Evolutionary conservation across 345 rosid species (phyloP).

Genomic region (Eucalyptus erythrocorys): DNA sequence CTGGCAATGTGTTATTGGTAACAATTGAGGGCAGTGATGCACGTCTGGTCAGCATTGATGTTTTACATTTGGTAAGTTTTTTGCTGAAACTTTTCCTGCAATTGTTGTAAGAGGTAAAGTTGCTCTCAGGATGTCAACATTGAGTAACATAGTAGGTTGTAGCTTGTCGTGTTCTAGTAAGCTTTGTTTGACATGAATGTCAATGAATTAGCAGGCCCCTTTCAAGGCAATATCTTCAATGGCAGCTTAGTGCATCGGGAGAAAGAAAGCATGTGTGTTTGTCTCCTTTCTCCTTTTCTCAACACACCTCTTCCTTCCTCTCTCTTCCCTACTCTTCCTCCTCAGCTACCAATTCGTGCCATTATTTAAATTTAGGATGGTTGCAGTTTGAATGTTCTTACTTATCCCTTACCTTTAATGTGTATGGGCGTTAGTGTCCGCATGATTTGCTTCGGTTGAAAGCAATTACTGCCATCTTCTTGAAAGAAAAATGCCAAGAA

Average conservation of each 20-base stretch:
- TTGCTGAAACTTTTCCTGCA: slow-evolving; percentile 3
- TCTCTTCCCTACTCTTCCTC: slow-evolving; percentile 81
- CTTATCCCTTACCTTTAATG: slow-evolving; percentile 5
- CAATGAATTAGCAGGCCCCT: slow-evolving; percentile 99
- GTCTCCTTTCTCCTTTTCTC: slow-evolving; percentile 99
- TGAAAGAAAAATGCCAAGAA: not conserved
- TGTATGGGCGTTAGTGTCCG: slow-evolving; percentile 11
- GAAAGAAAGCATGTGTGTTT: slow-evolving; percentile 99
- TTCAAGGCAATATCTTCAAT: slow-evolving; percentile 97
- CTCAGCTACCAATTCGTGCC: slow-evolving; percentile 56
- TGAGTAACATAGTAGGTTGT: slow-evolving; percentile 60
- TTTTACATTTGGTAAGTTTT: slow-evolving; percentile 82
- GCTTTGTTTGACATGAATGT: slow-evolving; percentile 82
- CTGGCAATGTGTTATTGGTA: slow-evolving; percentile 89
- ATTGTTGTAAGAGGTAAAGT: slow-evolving; percentile 18
- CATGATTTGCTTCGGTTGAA: not conserved
- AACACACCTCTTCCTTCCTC: slow-evolving; percentile 45
- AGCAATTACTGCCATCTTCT: not conserved
- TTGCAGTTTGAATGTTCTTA: slow-evolving; percentile 9
- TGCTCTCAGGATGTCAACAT: slow-evolving; percentile 14
- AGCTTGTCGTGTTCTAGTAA: slow-evolving; percentile 54
- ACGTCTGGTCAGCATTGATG: slow-evolving; percentile 97
- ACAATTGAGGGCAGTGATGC: slow-evolving; percentile 95
- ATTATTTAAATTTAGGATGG: slow-evolving; percentile 18
- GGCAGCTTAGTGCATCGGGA: slow-evolving; percentile 99